Evolutionary conservation across 192 early-diverging fungal species (phyloP), one percentile per base, ranked within the genome.

Genomic region (Mortierella claussenii): DNA sequence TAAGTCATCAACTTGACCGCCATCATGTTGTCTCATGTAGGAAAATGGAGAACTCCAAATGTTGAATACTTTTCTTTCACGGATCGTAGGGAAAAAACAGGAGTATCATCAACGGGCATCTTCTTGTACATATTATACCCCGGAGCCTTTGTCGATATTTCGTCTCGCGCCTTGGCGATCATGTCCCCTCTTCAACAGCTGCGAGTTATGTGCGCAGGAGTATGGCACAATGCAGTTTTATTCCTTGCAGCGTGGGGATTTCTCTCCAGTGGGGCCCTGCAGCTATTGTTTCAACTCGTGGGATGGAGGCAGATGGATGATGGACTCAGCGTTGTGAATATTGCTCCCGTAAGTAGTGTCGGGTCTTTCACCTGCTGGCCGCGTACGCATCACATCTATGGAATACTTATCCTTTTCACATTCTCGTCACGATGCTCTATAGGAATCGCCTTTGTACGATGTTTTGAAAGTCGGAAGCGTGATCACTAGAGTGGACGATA

Each of bases 141-240:
- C 1, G 92, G 92, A 64, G 92, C 92, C 30, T 93, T 93, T 85
- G 92, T 93, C 48, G 83, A 88, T 53, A 64, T 93, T 26, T 79
- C 82, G 2, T 57, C 82, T 5, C 63, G 81, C 28, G 54, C 63
- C 23, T 51, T 93, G 26, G 48, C 63, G 17, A 45, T 76, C 18
- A 59, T 86, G 32, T 65, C 78, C 4, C 81, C 88, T 18, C 26
- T 79, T 0, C 68, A 79, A 34, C 83, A 86, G 46, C 71, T 93
- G 27, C 69, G 81, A 24, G 86, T 93, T 26, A 79, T 89, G 5
- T 93, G 91, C 65, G 92, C 91, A 0, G 92, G 92, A 24, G 91
- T 93, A 1, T 91, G 89, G 89, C 89, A 93, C 53, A 93, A 93
- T 57, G 52, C 78, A 8, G 68, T 89, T 0, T 34, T 93, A 26